A percentile compares a stretch with the other conserved stretches of the same genome.
Conservation (phyloP, 192 early-diverging fungal genomes). For the Coemansia sp. region DNA sequence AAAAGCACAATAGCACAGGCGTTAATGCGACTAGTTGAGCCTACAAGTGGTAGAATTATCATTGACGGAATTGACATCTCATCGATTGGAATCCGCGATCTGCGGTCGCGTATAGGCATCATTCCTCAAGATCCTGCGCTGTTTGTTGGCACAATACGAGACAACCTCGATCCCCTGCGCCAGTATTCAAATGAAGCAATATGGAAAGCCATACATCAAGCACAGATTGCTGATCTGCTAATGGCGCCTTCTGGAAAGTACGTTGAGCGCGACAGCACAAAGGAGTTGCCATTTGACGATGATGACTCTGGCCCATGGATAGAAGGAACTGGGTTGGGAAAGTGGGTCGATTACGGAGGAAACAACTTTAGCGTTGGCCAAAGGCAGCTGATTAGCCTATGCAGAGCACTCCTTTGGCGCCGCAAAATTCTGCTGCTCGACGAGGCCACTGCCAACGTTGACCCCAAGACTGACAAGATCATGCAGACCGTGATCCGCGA, state of each 20-base stretch:
- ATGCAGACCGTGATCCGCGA: slow-evolving; percentile 66
- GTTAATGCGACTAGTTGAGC: slow-evolving; percentile 69
- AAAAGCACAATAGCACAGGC: slow-evolving; percentile 64
- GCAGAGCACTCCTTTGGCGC: slow-evolving; percentile 65
- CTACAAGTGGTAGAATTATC: slow-evolving; percentile 47
- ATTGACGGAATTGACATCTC: slow-evolving; percentile 67
- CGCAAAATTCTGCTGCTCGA: slow-evolving; percentile 75
- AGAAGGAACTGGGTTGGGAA: slow-evolving; percentile 13
- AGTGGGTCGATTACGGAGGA: slow-evolving; percentile 50
- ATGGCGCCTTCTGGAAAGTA: slow-evolving; percentile 42
- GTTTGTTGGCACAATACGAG: slow-evolving; percentile 65
- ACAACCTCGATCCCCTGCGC: slow-evolving; percentile 69
- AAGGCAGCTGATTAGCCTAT: slow-evolving; percentile 61
- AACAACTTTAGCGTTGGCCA: slow-evolving; percentile 74
- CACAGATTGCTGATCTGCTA: slow-evolving; percentile 21
- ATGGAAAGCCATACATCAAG: slow-evolving; percentile 62
- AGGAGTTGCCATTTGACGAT: neutral
- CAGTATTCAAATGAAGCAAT: slow-evolving; percentile 60
- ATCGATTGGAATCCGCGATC: slow-evolving; percentile 57
- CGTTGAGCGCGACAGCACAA: slow-evolving; percentile 3
- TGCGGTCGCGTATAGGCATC: slow-evolving; percentile 63
- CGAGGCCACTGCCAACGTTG: slow-evolving; percentile 69
- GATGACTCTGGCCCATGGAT: slow-evolving; percentile 1
- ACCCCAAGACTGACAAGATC: slow-evolving; percentile 56
- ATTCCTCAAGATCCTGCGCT: slow-evolving; percentile 73